A percentile compares a stretch with the other conserved stretches of the same genome.
Conservation (phyloP, 768 basidiomycete species). For the Lentinus brumalis region DNA sequence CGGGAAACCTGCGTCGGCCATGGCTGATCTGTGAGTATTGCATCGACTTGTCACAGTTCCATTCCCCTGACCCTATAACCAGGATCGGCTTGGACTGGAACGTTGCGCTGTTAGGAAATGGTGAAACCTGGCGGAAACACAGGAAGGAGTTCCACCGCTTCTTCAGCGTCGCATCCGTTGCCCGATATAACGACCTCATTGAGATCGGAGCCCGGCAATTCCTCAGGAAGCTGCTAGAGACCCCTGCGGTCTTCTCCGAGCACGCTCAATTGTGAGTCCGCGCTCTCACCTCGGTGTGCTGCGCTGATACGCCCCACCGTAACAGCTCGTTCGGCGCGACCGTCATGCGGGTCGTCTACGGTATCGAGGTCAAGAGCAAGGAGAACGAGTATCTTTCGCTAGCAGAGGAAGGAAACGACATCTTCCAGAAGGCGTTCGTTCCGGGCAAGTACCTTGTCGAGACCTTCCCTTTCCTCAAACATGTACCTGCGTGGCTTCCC, state of each 20-base stretch:
- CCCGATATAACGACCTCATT: not conserved
- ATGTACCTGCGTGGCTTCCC: constrained; percentile 23
- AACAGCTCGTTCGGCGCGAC: constrained; percentile 19
- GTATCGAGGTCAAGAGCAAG: constrained; percentile 7
- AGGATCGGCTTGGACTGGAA: not conserved
- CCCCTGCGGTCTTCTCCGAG: not conserved
- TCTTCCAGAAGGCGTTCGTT: not conserved
- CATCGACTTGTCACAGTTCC: not conserved
- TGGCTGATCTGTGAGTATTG: constrained; percentile 10
- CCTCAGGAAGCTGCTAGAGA: not conserved
- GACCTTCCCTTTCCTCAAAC: constrained; percentile 1
- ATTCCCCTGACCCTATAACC: not conserved
- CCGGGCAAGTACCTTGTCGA: not conserved
- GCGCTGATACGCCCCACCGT: not conserved
- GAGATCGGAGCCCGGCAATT: not conserved
- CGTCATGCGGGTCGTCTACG: constrained; percentile 25
- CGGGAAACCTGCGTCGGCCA: constrained; percentile 23
- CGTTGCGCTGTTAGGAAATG: not conserved
- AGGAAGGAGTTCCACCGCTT: constrained; percentile 1
- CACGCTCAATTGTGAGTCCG: not conserved
- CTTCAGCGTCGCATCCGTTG: not conserved
- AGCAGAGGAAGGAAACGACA: constrained; percentile 1
- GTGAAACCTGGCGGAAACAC: constrained; percentile 3
- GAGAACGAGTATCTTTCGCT: constrained; percentile 1
- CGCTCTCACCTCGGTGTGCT: not conserved